Evolutionary conservation across 2,329 filamentous ascomycete species (phyloP).

Genomic region (Pseudogymnoascus sp.): DNA sequence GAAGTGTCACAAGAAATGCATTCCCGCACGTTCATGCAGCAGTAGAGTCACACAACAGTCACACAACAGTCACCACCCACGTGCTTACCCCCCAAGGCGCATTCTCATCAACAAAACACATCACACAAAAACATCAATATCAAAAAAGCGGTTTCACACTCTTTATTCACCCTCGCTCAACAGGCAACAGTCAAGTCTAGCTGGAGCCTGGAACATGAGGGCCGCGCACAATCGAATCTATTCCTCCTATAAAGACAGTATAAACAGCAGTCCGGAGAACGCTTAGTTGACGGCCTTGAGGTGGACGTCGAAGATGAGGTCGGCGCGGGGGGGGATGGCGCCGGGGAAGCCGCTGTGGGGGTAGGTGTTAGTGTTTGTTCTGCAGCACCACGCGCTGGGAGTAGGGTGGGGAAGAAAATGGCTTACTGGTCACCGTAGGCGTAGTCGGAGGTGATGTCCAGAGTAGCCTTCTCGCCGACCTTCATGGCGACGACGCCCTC

Average conservation of each 20-base stretch:
- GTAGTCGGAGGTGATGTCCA: slow-evolving; percentile 70
- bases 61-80: neutral
- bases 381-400: no score
- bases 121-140: neutral
- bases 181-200: neutral
- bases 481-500: slow-evolving; percentile 81
- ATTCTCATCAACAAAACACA: neutral
- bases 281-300: slow-evolving; percentile 53
- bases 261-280: neutral
- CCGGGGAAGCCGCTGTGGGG: slow-evolving; percentile 63
- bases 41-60: neutral
- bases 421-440: slow-evolving; percentile 56
- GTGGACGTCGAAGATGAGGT: slow-evolving; percentile 70
- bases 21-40: neutral
- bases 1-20: neutral
- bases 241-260: neutral
- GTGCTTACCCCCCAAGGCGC: neutral
- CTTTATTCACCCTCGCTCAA: neutral
- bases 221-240: neutral
- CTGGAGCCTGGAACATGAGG: neutral
- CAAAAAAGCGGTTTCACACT: no score
- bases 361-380: neutral
- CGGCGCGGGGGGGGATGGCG: slow-evolving; percentile 66
- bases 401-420: neutral
- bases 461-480: slow-evolving; percentile 78